phyloP scores from a whole-genome alignment of 2,329 filamentous ascomycete genomes.

The Lasiodiplodia sp. region DNA sequence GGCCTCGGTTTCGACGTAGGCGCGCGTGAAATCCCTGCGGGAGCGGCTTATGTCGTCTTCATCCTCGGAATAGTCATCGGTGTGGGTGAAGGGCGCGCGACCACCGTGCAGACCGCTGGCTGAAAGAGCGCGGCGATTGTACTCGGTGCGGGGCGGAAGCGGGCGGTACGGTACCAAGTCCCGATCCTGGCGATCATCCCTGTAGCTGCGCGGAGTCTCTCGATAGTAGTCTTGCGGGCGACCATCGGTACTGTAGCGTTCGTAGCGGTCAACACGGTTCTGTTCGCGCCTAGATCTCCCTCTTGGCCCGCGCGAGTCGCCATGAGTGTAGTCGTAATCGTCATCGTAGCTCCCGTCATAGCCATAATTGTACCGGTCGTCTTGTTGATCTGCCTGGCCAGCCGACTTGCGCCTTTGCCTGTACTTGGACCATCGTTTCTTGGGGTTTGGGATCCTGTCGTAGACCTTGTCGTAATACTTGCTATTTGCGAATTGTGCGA shows the following conservation, averaged over 20 bases:
- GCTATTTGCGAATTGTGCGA: conserved; percentile 26
- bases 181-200: neutral
- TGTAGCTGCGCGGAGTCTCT: neutral
- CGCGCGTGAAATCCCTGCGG: conserved; percentile 26
- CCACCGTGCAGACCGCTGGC: conserved; percentile 20
- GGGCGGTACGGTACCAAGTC: conserved; percentile 6
- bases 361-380: conserved; percentile 1
- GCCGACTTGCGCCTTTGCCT: conserved; percentile 26
- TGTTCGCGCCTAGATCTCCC: conserved; percentile 8
- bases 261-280: conserved; percentile 9
- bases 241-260: conserved; percentile 6
- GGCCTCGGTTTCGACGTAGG: conserved; percentile 27
- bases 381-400: conserved; percentile 15
- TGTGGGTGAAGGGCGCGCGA: conserved; percentile 21
- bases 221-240: conserved; percentile 1
- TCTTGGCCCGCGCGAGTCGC: conserved; percentile 11
- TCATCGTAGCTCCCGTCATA: conserved; percentile 17
- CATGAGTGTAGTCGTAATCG: conserved; percentile 1
- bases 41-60: conserved; percentile 23
- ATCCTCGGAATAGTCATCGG: conserved; percentile 22
- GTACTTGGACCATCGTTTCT: conserved; percentile 12
- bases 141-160: conserved; percentile 1
- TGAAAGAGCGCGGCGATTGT: conserved; percentile 25
- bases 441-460: conserved; percentile 23
- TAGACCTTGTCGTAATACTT: conserved; percentile 28